These are phyloP conservation scores for Blyttiomyces sp. DNA, from an alignment of 371 early-diverging fungal genomes.

Conservation along the genomic window DNA sequence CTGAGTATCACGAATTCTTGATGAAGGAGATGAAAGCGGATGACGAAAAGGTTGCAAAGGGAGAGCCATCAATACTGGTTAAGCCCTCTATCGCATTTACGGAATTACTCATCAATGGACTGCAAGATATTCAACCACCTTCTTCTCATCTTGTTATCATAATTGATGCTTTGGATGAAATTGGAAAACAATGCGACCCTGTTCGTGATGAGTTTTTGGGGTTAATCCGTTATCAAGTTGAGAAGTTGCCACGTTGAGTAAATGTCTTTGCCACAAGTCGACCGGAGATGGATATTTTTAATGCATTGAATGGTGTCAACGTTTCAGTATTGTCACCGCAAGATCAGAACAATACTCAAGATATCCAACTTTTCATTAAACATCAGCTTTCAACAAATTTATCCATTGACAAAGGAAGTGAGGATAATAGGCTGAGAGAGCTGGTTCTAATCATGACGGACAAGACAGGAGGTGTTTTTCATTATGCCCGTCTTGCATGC, in stretches of 20 bases:
- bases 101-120: slow-evolving; percentile 2
- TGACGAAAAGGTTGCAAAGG: neutral
- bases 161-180: slow-evolving; percentile 14
- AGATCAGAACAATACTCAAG: neutral
- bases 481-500: neutral
- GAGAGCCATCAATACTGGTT: neutral
- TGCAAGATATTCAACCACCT: neutral
- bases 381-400: neutral
- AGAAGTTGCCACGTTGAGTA: neutral
- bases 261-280: slow-evolving; percentile 3
- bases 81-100: neutral
- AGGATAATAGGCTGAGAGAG: neutral
- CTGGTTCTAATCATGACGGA: neutral
- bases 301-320: neutral
- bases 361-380: neutral
- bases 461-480: neutral
- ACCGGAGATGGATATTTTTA: slow-evolving; percentile 2
- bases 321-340: neutral
- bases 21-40: neutral
- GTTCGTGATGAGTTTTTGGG: neutral
- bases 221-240: neutral
- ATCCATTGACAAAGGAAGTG: too few relatives aligned
- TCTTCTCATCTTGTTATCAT: neutral
- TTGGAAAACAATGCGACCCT: neutral
- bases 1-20: neutral